Conservation (phyloP, 176 grass and related monocot genomes). For the Dendrocalamus sinicus region DNA sequence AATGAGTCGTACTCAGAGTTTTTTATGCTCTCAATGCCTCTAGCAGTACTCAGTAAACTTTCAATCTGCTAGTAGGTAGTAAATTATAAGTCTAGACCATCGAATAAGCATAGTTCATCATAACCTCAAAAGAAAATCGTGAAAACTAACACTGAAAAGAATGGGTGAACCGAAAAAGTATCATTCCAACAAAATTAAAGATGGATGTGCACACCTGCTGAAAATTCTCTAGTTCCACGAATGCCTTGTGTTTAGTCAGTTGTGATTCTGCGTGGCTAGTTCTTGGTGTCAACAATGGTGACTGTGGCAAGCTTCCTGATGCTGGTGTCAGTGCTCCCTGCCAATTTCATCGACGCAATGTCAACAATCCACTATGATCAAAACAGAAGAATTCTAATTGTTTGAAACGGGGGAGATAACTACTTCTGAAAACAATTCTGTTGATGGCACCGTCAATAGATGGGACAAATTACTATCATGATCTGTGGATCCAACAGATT, state of each 20-base stretch:
- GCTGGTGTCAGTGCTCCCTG: constrained; percentile 50
- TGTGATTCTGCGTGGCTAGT: constrained; percentile 72
- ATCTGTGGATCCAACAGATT: constrained; percentile 34
- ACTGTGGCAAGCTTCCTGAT: constrained; percentile 68
- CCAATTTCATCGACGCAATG: constrained; percentile 33
- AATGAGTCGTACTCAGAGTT: constrained; percentile 72
- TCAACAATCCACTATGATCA: constrained; percentile 25
- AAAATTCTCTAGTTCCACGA: constrained; percentile 81
- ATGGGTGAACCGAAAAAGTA: not conserved
- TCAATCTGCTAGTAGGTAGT: constrained; percentile 62
- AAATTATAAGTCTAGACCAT: constrained; percentile 8
- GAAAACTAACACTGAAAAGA: not conserved
- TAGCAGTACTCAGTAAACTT: constrained; percentile 56
- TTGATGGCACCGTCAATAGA: constrained; percentile 40
- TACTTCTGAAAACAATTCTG: constrained; percentile 65
- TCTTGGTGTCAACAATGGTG: constrained; percentile 69
- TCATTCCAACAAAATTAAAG: constrained; percentile 3
- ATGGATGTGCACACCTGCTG: constrained; percentile 69
- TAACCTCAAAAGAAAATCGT: not conserved
- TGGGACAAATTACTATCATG: constrained; percentile 46
- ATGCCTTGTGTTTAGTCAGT: constrained; percentile 63
- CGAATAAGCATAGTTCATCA: not conserved
- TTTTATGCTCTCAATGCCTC: constrained; percentile 65
- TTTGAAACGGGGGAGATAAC: constrained; percentile 33
- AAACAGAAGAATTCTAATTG: constrained; percentile 32